Conservation (phyloP, 2,329 filamentous ascomycete genomes). For the Fusarium equiseti region DNA sequence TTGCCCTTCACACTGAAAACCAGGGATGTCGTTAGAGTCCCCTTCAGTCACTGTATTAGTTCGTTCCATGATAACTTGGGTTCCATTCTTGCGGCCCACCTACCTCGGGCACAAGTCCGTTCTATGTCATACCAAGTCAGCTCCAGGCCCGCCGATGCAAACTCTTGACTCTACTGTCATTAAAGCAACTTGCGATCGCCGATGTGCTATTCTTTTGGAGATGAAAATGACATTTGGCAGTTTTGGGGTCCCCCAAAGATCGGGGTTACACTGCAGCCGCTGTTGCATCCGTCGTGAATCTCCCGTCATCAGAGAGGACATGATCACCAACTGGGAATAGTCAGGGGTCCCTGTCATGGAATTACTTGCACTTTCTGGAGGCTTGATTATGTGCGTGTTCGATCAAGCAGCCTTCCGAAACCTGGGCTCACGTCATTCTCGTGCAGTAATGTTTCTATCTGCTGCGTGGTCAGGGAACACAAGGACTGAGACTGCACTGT, state of each 20-base stretch:
- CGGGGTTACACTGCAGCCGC: slow-evolving; percentile 39
- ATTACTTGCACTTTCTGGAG: neutral
- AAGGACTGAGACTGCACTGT: neutral
- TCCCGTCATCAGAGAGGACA: slow-evolving; percentile 13
- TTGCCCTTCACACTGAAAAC: neutral
- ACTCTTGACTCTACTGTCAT: neutral
- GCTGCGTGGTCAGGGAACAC: slow-evolving; percentile 2
- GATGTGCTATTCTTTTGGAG: slow-evolving; percentile 3
- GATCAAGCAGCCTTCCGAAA: slow-evolving; percentile 4
- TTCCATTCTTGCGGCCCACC: slow-evolving; percentile 6
- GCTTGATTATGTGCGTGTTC: neutral
- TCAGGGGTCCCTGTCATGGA: slow-evolving; percentile 24
- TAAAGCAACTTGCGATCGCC: slow-evolving; percentile 8
- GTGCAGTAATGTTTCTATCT: neutral
- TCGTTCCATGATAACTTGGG: neutral
- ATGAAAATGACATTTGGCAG: slow-evolving; percentile 4
- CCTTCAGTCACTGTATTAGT: neutral
- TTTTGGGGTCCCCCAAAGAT: slow-evolving; percentile 26
- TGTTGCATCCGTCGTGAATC: slow-evolving; percentile 36
- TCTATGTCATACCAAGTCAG: slow-evolving; percentile 14
- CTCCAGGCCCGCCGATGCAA: slow-evolving; percentile 4
- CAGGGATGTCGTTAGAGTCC: neutral
- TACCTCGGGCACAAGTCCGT: slow-evolving; percentile 1
- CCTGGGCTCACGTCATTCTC: slow-evolving; percentile 10
- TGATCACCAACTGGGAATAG: slow-evolving; percentile 26